These are phyloP conservation scores for Gynochthodes officinalis DNA, from an alignment of 257 asterid species.

Conservation along the genomic window DNA sequence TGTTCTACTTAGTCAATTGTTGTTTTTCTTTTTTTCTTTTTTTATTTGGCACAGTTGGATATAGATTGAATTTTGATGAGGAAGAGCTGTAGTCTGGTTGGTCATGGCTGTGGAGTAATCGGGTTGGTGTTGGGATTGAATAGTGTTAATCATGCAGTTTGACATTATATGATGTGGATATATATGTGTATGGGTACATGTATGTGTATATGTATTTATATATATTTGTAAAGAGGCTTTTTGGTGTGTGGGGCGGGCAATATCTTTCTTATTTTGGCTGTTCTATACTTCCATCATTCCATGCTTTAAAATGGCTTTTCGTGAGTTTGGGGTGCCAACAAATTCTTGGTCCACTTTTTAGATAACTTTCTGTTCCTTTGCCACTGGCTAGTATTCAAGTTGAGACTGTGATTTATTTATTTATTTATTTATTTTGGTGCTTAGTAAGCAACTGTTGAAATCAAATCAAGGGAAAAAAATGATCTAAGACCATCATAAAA, in stretches of 20 bases:
- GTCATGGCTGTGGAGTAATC: slow-evolving; percentile 13
- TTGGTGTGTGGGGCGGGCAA: not conserved
- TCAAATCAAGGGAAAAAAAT: too few species aligned
- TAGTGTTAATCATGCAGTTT: slow-evolving; percentile 23
- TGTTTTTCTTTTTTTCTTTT: not conserved
- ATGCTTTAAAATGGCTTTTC: not conserved
- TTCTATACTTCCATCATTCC: slow-evolving; percentile 1
- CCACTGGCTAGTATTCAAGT: not conserved
- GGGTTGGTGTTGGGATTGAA: slow-evolving; percentile 13
- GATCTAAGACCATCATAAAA: not conserved
- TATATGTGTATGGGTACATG: too few species aligned
- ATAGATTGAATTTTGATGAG: slow-evolving; percentile 14
- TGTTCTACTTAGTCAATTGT: slow-evolving; percentile 5
- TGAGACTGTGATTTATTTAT: not conserved
- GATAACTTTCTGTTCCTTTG: not conserved
- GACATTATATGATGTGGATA: slow-evolving; percentile 17
- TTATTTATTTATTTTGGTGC: not conserved
- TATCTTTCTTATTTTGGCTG: not conserved
- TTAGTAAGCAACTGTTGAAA: not conserved
- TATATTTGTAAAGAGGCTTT: not conserved
- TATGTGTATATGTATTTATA: not conserved
- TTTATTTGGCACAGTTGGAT: not conserved
- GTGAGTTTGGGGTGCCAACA: not conserved
- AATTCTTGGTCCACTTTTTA: slow-evolving; percentile 10
- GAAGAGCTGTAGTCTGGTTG: slow-evolving; percentile 11